These are phyloP conservation scores for Penicillium herquei DNA, from an alignment of 495 filamentous ascomycete species.

Conservation along the genomic window DNA sequence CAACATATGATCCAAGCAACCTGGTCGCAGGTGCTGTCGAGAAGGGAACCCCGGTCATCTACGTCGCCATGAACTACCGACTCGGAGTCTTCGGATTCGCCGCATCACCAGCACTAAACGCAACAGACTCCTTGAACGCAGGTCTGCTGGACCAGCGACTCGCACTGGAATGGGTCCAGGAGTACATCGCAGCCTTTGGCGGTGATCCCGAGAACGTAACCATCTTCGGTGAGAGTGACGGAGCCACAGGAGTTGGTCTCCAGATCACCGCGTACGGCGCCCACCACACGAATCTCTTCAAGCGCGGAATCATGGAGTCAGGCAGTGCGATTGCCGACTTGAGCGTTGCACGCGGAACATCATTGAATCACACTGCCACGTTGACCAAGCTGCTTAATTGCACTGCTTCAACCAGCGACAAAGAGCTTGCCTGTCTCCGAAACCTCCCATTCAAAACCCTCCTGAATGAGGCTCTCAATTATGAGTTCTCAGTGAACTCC, in stretches of 20 bases:
- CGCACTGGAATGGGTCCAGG: slow-evolving; percentile 12
- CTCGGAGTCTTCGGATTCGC: slow-evolving; percentile 16
- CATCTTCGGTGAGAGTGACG: slow-evolving; percentile 16
- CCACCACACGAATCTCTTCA: slow-evolving; percentile 3
- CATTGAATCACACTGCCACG: slow-evolving; percentile 4
- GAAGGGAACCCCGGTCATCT: slow-evolving; percentile 11
- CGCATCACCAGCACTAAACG: slow-evolving; percentile 8
- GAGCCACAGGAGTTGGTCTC: slow-evolving; percentile 9
- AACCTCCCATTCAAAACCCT: slow-evolving; percentile 5
- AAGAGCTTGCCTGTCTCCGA: slow-evolving; percentile 13
- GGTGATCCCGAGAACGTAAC: slow-evolving; percentile 19
- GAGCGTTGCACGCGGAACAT: slow-evolving; percentile 2
- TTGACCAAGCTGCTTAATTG: slow-evolving; percentile 9
- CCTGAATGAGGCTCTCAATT: neutral
- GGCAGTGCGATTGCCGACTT: slow-evolving; percentile 7
- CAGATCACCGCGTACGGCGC: slow-evolving; percentile 16
- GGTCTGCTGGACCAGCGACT: slow-evolving; percentile 16
- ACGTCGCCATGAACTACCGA: slow-evolving; percentile 18
- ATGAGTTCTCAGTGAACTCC: slow-evolving; percentile 1
- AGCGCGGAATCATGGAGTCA: slow-evolving; percentile 15
- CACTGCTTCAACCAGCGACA: slow-evolving; percentile 6
- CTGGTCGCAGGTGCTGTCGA: slow-evolving; percentile 7
- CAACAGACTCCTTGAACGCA: slow-evolving; percentile 8
- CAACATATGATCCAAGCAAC: slow-evolving; percentile 8
- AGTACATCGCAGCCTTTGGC: slow-evolving; percentile 14